Evolutionary conservation across 2,329 filamentous ascomycete genomes (phyloP).

Genomic region (Zymoseptoria tritici): DNA sequence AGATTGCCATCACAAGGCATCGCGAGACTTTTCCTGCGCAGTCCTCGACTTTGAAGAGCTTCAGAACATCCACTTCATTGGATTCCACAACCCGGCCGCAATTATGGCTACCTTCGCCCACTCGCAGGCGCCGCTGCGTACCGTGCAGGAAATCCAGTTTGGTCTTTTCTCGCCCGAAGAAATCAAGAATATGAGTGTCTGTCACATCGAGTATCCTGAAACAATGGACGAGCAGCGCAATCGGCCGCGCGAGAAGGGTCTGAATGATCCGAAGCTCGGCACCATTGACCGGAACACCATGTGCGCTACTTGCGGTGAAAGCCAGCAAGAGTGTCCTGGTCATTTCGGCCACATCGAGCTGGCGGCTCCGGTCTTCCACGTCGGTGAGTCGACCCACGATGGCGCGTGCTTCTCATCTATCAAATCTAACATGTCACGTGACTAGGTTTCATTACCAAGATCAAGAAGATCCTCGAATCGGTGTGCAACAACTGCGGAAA

Average conservation of each 20-base stretch:
- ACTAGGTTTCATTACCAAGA: conserved; percentile 91
- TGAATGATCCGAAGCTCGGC: conserved; percentile 92
- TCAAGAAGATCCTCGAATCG: conserved; percentile 98
- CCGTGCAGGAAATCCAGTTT: conserved; percentile 98
- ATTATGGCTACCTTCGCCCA: conserved; percentile 90
- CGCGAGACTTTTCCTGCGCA: neutral
- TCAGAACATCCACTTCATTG: neutral
- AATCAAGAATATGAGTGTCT: conserved; percentile 98
- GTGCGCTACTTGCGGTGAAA: conserved; percentile 93
- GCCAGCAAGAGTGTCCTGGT: conserved; percentile 90
- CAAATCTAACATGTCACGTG: conserved; percentile 15
- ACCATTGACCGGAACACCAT: conserved; percentile 94
- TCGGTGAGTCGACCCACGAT: conserved; percentile 44
- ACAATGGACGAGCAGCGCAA: conserved; percentile 96
- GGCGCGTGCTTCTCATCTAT: neutral
- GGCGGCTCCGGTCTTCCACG: conserved; percentile 89
- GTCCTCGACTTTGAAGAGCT: neutral
- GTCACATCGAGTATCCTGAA: conserved; percentile 94
- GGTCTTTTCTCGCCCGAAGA: conserved; percentile 95
- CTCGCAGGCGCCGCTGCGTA: conserved; percentile 92
- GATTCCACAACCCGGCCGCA: conserved; percentile 28
- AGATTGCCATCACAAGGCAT: conserved; percentile 1
- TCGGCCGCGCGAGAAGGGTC: conserved; percentile 79
- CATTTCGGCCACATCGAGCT: conserved; percentile 99
- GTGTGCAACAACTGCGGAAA: conserved; percentile 99